Percentiles rank a stretch among this genome's conserved stretches.
phyloP scores from a whole-genome alignment of 495 filamentous ascomycete species.

The Thermothielavioides terrestris region DNA sequence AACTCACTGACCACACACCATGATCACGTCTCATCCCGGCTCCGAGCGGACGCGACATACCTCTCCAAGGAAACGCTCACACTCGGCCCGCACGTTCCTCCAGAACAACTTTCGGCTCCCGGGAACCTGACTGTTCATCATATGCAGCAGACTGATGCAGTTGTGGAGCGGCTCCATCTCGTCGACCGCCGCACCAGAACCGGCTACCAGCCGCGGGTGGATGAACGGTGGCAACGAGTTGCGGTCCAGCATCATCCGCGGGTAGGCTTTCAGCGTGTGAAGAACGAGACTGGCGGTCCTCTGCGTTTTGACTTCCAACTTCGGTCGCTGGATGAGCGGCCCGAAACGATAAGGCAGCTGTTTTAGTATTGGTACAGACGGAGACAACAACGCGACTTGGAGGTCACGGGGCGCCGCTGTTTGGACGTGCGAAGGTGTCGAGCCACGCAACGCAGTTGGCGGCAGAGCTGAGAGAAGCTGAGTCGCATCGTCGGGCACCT shows the following conservation, averaged over 20 bases:
- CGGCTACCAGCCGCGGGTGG: background rate
- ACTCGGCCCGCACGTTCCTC: constrained; percentile 37
- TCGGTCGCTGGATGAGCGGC: background rate
- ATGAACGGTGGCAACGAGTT: background rate
- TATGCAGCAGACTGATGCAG: constrained; percentile 38
- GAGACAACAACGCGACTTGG: background rate
- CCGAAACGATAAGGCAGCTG: background rate
- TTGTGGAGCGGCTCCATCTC: constrained; percentile 37
- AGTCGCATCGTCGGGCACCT: background rate
- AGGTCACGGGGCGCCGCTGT: background rate
- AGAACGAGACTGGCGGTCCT: background rate
- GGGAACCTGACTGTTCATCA: constrained; percentile 23
- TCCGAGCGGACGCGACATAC: constrained; percentile 22
- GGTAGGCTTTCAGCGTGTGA: background rate
- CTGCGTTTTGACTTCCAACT: background rate
- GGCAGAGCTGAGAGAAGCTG: background rate
- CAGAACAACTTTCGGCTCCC: constrained; percentile 40
- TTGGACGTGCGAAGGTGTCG: background rate
- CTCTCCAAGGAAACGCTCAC: constrained; percentile 33
- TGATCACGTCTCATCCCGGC: no score
- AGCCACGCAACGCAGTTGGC: background rate
- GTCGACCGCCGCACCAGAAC: background rate
- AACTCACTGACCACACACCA: no score
- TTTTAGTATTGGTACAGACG: background rate
- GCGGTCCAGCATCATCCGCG: background rate